A percentile compares a stretch with the other conserved stretches of the same genome.
Evolutionary conservation across 352 stramenopile species (phyloP).

Genomic region (Phytophthora pini): DNA sequence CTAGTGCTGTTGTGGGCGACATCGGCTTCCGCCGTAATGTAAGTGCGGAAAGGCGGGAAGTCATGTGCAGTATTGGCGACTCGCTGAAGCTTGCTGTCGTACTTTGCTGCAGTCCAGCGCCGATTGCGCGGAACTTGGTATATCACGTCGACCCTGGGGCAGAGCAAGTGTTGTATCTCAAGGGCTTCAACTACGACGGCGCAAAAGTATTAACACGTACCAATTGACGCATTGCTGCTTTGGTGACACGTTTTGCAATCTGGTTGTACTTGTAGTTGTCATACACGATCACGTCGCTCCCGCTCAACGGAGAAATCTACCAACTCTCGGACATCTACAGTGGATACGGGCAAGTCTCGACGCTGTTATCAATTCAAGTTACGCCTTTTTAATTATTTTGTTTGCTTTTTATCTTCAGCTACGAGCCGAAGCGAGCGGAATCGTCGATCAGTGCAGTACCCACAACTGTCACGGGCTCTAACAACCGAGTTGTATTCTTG

Average conservation of each 20-base stretch:
- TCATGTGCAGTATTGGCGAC: not conserved
- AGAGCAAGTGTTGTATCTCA: constrained; percentile 84
- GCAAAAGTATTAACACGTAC: constrained; percentile 33
- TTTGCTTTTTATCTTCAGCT: constrained; percentile 33
- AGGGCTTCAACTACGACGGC: constrained; percentile 75
- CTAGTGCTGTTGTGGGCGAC: constrained; percentile 16
- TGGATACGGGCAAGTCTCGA: constrained; percentile 73
- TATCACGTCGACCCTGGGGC: constrained; percentile 74
- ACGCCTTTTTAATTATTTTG: not conserved
- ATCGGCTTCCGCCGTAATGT: constrained; percentile 20
- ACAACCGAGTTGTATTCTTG: constrained; percentile 88
- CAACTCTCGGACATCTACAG: constrained; percentile 92
- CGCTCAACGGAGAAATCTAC: constrained; percentile 82
- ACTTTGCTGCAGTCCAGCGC: constrained; percentile 29
- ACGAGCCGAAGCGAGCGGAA: constrained; percentile 83
- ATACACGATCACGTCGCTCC: constrained; percentile 85
- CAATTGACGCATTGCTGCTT: not conserved
- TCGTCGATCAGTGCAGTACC: constrained; percentile 62
- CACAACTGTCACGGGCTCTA: constrained; percentile 78
- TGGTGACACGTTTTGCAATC: not conserved
- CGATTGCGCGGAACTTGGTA: constrained; percentile 72
- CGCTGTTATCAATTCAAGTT: not conserved
- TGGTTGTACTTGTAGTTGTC: constrained; percentile 47
- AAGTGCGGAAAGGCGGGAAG: not conserved
- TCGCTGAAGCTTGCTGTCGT: not conserved